Base-by-base conservation (phyloP, 345 rosid species). In the Citrus sp. region DNA sequence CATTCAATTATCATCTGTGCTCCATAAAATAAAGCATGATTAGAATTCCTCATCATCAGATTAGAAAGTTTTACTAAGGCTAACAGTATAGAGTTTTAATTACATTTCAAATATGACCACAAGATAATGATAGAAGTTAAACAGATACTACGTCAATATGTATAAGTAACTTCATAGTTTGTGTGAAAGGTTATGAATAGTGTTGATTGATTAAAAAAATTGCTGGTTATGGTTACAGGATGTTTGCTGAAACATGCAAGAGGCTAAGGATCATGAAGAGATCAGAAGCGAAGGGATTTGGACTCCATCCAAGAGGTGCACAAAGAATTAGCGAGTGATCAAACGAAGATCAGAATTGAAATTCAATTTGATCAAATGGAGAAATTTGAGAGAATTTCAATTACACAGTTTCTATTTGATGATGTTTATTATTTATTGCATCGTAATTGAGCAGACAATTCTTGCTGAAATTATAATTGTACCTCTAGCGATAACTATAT, bases 181-280 rank as follows among this genome's bases (percentile, higher is more conserved):
- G 42, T 8, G 59, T 30, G 21, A 19, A 51, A 71, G 22, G 4
- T 2, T 51, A 30, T 46, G 51, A 46, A 46, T 3, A 5, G 42
- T 49, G 25, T 60, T 60, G 2, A 60, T 22, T 7, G 22, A 69
- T 24, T 12, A 2, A 18, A 46, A 32, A 9, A 13, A 25, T 18
- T 38, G 3, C 67, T 69, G 1, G 61, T 70, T 6, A 8, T 38
- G 13, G 9, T 18, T 65, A 24, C 86, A 92, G 94, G 72, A 85
- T 90, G 90, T 92, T 92, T 61, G 82, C 86, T 67, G 92, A 85
- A 75, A 84, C 93, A 66, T 92, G 93, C 87, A 89, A 89, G 83
- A 82, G 94, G 67, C 40, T 92, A 49, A 85, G 94, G 86, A 79
- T 90, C 61, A 88, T 89, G 93, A 92, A 88, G 77, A 77, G 87